Percentiles rank a stretch among this genome's conserved stretches.
phyloP scores from a whole-genome alignment of 225 moss, liverwort and hornwort species.

The Pseudoscleropodium purum region DNA sequence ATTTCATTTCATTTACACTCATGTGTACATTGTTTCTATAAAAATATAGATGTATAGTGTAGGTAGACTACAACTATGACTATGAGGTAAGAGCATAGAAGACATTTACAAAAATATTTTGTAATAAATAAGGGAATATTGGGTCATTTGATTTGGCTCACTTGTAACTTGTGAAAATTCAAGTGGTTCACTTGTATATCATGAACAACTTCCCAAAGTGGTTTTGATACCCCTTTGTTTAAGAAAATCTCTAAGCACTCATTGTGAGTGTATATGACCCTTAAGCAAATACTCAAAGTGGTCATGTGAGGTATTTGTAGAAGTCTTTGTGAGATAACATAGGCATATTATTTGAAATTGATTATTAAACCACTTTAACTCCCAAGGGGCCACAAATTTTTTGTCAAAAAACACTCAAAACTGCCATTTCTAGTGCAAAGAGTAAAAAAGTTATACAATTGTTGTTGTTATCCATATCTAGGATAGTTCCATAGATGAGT shows the following conservation, averaged over 20 bases:
- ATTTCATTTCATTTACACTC: neutral
- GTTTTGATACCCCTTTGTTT: neutral
- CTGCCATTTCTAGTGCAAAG: neutral
- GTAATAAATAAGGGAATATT: neutral
- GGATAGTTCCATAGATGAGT: too few relatives aligned
- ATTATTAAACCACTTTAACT: neutral
- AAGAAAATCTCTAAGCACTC: accelerated
- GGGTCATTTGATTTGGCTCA: neutral
- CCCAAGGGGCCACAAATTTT: neutral
- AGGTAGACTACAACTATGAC: too few relatives aligned
- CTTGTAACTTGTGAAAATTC: neutral
- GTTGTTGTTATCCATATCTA: too few relatives aligned
- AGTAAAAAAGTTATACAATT: neutral
- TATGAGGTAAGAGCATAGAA: neutral
- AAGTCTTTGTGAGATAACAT: neutral
- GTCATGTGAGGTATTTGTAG: neutral
- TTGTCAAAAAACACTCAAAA: neutral
- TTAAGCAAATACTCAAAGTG: neutral
- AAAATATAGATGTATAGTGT: neutral
- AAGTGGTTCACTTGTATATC: neutral
- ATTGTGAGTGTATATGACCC: neutral
- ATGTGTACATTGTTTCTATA: neutral
- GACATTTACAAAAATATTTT: neutral
- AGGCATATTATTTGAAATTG: neutral
- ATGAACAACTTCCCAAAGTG: accelerated